These are phyloP conservation scores for Dimocarpus longan DNA, from an alignment of 345 rosid species.

Conservation along the genomic window DNA sequence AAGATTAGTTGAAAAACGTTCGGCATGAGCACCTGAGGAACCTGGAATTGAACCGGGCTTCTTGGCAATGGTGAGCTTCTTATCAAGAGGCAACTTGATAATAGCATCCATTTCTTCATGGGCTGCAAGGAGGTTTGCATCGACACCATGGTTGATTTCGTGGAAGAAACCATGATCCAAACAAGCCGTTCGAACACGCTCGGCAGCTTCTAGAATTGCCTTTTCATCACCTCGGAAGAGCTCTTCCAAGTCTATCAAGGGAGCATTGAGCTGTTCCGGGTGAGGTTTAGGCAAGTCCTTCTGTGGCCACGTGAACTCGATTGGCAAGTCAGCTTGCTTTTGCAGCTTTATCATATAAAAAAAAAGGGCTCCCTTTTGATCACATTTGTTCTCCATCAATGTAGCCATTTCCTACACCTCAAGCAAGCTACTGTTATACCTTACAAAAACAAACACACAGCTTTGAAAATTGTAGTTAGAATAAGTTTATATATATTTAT, in stretches of 20 bases:
- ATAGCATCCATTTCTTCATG: constrained; percentile 34
- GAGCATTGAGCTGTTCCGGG: constrained; percentile 43
- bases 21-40: too few relatives aligned
- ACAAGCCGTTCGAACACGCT: constrained; percentile 49
- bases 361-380: background rate
- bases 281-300: constrained; percentile 29
- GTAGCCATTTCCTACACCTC: too few relatives aligned
- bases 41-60: too few relatives aligned
- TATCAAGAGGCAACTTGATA: too few relatives aligned
- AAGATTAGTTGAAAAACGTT: too few relatives aligned
- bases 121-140: constrained; percentile 35
- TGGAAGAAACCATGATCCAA: constrained; percentile 60
- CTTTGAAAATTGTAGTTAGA: too few relatives aligned
- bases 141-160: constrained; percentile 57
- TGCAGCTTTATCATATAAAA: constrained; percentile 39
- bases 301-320: constrained; percentile 53
- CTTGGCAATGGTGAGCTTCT: too few relatives aligned
- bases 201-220: constrained; percentile 36
- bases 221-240: constrained; percentile 39
- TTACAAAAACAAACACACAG: too few relatives aligned
- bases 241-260: constrained; percentile 48
- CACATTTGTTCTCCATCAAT: too few relatives aligned
- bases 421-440: too few relatives aligned
- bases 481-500: too few relatives aligned
- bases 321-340: background rate